These are phyloP conservation scores for Trypanosoma rangeli DNA, from an alignment of 208 protist genomes.

Conservation along the genomic window DNA sequence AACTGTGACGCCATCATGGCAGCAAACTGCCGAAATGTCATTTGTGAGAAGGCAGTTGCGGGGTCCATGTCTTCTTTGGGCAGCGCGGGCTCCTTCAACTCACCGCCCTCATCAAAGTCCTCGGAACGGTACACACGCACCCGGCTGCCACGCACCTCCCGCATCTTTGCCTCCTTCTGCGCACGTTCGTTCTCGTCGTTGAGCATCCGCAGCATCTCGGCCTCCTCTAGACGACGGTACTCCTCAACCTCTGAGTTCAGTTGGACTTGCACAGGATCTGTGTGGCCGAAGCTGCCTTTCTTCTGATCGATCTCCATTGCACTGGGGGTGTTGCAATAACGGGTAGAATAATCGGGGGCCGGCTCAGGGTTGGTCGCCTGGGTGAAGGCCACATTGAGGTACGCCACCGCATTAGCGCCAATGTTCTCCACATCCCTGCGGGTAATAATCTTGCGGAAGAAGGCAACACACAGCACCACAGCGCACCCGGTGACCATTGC, in stretches of 20 bases:
- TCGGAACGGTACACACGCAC: slow-evolving; percentile 59
- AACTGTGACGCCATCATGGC: slow-evolving; percentile 67
- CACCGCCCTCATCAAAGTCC: slow-evolving; percentile 39
- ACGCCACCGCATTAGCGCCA: slow-evolving; percentile 53
- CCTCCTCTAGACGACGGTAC: slow-evolving; percentile 57
- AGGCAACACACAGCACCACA: slow-evolving; percentile 57
- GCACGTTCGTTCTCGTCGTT: slow-evolving; percentile 74
- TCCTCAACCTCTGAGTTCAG: slow-evolving; percentile 33
- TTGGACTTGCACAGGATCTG: slow-evolving; percentile 26
- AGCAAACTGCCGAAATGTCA: slow-evolving; percentile 62
- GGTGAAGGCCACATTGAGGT: slow-evolving; percentile 72
- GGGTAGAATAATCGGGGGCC: slow-evolving; percentile 75
- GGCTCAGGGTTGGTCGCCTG: slow-evolving; percentile 81
- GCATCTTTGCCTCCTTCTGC: slow-evolving; percentile 18
- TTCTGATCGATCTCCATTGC: slow-evolving; percentile 69
- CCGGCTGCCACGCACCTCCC: slow-evolving; percentile 38
- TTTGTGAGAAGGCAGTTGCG: slow-evolving; percentile 39
- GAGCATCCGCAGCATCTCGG: slow-evolving; percentile 67
- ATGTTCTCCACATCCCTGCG: slow-evolving; percentile 61
- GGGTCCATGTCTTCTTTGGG: slow-evolving; percentile 11
- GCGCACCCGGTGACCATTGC: slow-evolving; percentile 44
- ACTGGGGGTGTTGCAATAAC: slow-evolving; percentile 77
- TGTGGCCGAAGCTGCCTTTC: slow-evolving; percentile 34
- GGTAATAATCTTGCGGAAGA: slow-evolving; percentile 51
- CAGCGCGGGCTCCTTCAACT: slow-evolving; percentile 25